Conservation (phyloP, 148 eudicot species). For the Vaccinium darrowii region DNA sequence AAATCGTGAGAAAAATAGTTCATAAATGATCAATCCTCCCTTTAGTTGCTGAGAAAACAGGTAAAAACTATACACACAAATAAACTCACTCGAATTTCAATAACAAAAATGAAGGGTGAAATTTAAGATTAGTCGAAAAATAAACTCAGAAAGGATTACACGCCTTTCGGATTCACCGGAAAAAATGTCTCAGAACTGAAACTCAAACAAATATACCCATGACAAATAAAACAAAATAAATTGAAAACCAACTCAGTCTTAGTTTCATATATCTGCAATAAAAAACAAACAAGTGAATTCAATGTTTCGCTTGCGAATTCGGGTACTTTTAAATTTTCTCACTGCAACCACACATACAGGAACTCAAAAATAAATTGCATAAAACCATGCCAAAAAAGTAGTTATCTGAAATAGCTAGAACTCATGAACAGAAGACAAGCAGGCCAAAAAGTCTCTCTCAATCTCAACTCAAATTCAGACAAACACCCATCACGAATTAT, state of each 20-base stretch:
- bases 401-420: neutral
- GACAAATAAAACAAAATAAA: neutral
- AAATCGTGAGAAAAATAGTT: neutral
- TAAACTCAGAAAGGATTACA: neutral
- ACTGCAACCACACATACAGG: too few relatives aligned
- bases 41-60: neutral
- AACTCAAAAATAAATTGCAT: neutral
- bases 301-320: neutral
- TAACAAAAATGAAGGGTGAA: neutral
- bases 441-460: conserved; percentile 14
- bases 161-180: neutral
- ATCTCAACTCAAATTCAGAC: neutral
- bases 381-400: neutral
- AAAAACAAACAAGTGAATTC: neutral
- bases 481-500: neutral
- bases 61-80: neutral
- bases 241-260: neutral
- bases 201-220: too few relatives aligned
- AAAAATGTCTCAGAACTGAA: neutral
- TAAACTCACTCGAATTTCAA: neutral
- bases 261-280: neutral
- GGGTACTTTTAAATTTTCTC: too few relatives aligned
- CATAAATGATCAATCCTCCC: neutral
- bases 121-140: neutral
- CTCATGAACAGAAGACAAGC: neutral